Evolutionary conservation across 2,329 filamentous ascomycete genomes (phyloP).

Genomic region (Ampelomyces quisqualis): DNA sequence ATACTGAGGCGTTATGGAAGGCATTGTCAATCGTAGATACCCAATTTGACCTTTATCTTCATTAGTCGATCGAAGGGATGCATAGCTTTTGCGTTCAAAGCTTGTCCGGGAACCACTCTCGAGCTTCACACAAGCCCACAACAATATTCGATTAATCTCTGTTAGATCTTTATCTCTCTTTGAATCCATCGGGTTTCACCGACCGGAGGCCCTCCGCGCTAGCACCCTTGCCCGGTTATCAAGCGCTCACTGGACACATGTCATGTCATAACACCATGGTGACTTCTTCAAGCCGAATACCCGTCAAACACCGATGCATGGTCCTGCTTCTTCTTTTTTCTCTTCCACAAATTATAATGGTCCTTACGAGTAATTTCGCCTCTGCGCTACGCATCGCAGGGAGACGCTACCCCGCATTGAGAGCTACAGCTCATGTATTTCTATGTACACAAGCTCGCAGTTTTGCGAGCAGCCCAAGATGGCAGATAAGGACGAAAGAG

Average conservation of each 20-base stretch:
- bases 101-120: too few species aligned
- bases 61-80: too few species aligned
- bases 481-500: conserved; percentile 46
- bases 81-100: too few species aligned
- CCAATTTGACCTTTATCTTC: conserved; percentile 9
- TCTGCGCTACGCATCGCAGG: conserved; percentile 23
- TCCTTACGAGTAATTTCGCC: conserved; percentile 11
- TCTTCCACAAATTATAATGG: conserved; percentile 13
- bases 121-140: too few species aligned
- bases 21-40: conserved; percentile 11
- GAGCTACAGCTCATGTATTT: conserved; percentile 7
- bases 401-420: conserved; percentile 23
- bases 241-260: conserved; percentile 19
- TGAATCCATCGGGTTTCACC: conserved; percentile 7
- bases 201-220: conserved; percentile 14
- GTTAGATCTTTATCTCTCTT: too few species aligned
- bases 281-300: conserved; percentile 16
- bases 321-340: conserved; percentile 5
- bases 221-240: conserved; percentile 19
- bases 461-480: conserved; percentile 38
- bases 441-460: conserved; percentile 11
- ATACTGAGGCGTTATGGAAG: conserved; percentile 7
- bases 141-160: too few species aligned
- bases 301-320: conserved; percentile 11
- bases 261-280: conserved; percentile 17